Evolutionary conservation across 768 basidiomycete genomes (phyloP).

Genomic region (Russula lepida): DNA sequence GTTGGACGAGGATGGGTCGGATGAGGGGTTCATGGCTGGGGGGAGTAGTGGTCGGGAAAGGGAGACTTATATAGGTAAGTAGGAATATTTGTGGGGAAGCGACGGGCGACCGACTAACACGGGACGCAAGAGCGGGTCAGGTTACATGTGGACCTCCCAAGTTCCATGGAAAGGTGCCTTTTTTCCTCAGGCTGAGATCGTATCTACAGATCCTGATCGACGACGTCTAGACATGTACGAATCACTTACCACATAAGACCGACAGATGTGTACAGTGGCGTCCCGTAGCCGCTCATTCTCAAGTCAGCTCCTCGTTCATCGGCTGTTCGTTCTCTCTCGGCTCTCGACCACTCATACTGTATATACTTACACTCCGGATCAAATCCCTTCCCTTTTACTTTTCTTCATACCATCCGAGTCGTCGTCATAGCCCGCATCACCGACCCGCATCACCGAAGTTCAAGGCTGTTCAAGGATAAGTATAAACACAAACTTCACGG

Average conservation of each 20-base stretch:
- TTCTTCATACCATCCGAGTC: neutral
- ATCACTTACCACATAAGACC: neutral
- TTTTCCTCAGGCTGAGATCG: slow-evolving; percentile 8
- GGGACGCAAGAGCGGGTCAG: neutral
- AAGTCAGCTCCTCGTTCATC: slow-evolving; percentile 18
- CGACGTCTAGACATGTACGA: slow-evolving; percentile 1
- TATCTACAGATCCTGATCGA: slow-evolving; percentile 14
- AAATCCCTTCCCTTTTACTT: neutral
- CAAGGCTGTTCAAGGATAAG: neutral
- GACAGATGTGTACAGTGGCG: neutral
- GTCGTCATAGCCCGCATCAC: slow-evolving; percentile 2
- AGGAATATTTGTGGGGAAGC: slow-evolving; percentile 1
- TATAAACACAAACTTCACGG: neutral
- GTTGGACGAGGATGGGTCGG: neutral
- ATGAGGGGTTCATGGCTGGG: neutral
- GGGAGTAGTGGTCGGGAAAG: neutral
- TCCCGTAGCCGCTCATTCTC: neutral
- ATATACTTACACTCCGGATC: neutral
- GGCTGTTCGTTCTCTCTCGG: neutral
- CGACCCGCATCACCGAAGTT: slow-evolving; percentile 1
- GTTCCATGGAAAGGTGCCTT: slow-evolving; percentile 16
- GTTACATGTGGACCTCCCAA: neutral
- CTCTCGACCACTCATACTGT: neutral
- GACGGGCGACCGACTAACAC: slow-evolving; percentile 14
- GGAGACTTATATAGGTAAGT: slow-evolving; percentile 9